Evolutionary conservation across 768 basidiomycete species (phyloP).

Genomic region (Glaciozyma antarctica): DNA sequence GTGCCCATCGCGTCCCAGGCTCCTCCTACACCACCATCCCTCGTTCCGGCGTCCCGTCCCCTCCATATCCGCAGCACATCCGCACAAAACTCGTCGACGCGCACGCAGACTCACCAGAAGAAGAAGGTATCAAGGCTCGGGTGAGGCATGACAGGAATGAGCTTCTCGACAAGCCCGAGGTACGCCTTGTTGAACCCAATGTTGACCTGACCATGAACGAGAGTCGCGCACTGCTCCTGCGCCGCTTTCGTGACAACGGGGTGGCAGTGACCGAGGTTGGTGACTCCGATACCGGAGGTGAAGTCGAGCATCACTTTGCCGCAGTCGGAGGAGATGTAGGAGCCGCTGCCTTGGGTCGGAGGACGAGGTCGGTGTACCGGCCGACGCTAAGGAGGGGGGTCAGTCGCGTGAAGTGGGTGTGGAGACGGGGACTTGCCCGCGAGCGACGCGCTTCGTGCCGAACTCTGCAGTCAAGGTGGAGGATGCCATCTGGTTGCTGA

Average conservation of each 20-base stretch:
- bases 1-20: neutral
- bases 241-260: slow-evolving; percentile 77
- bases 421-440: slow-evolving; percentile 19
- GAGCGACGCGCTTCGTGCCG: slow-evolving; percentile 25
- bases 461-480: slow-evolving; percentile 1
- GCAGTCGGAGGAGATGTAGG: slow-evolving; percentile 43
- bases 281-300: slow-evolving; percentile 68
- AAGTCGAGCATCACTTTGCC: slow-evolving; percentile 72
- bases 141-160: slow-evolving; percentile 82
- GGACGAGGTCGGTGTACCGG: slow-evolving; percentile 25
- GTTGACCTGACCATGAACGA: slow-evolving; percentile 68
- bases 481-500: neutral
- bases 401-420: too few species aligned
- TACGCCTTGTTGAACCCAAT: slow-evolving; percentile 81
- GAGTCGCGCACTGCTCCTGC: slow-evolving; percentile 73
- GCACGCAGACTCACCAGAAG: slow-evolving; percentile 52
- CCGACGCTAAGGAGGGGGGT: slow-evolving; percentile 17
- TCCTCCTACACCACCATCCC: neutral
- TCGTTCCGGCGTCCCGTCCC: too few species aligned
- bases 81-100: neutral
- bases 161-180: slow-evolving; percentile 69
- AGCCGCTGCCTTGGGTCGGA: slow-evolving; percentile 24
- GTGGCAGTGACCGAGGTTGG: slow-evolving; percentile 78
- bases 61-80: too few species aligned
- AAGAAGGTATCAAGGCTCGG: slow-evolving; percentile 88